phyloP scores from a whole-genome alignment of 1,284 basidiomycete genomes.

The Cryptococcus deneoformans region DNA sequence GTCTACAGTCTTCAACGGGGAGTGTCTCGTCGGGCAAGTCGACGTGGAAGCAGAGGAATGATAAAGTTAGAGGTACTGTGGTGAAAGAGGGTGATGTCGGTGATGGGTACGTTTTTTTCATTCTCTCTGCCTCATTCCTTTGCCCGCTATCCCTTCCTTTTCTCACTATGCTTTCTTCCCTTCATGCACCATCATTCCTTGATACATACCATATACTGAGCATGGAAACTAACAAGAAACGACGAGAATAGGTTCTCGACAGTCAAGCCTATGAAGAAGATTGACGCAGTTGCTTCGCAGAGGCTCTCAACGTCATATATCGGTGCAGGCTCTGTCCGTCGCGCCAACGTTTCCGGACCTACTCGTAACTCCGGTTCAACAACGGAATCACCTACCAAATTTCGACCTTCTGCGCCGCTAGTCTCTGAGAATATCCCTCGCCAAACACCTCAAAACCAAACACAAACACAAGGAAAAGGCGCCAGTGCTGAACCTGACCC shows the following conservation, averaged over 20 bases:
- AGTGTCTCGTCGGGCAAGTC: constrained; percentile 22
- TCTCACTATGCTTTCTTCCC: neutral
- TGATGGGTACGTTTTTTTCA: constrained; percentile 55
- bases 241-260: constrained; percentile 60
- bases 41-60: constrained; percentile 63
- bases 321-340: constrained; percentile 50
- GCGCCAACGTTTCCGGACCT: neutral
- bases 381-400: constrained; percentile 12
- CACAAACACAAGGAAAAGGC: neutral
- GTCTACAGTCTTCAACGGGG: neutral
- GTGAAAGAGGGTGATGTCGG: constrained; percentile 77
- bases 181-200: no score
- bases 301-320: constrained; percentile 75
- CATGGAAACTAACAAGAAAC: neutral
- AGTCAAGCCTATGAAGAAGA: constrained; percentile 86
- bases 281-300: constrained; percentile 75
- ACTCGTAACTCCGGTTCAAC: neutral
- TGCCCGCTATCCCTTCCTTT: no score
- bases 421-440: constrained; percentile 1
- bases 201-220: no score
- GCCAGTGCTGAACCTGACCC: neutral
- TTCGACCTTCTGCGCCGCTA: constrained; percentile 11
- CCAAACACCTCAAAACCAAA: neutral
- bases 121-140: neutral
- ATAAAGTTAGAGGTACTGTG: constrained; percentile 66